phyloP scores from a whole-genome alignment of 2,329 filamentous ascomycete species.

The Didymellaceae sp. region DNA sequence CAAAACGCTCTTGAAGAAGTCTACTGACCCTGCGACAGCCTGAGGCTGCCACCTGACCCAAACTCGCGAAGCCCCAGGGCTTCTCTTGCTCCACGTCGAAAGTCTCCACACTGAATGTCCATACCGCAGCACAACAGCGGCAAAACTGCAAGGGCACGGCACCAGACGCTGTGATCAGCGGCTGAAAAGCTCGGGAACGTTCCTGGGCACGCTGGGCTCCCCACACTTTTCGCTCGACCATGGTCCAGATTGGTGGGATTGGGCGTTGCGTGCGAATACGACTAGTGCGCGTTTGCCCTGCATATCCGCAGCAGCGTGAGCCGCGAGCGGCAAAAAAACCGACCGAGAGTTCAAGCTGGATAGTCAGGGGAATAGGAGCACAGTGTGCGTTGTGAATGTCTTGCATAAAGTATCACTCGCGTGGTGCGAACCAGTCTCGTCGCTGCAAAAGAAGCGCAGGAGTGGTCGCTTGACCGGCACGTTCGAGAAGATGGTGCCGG shows the following conservation, averaged over 20 bases:
- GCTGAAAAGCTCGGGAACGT: constrained; percentile 7
- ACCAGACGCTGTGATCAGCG: constrained; percentile 4
- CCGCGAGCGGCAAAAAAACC: constrained; percentile 18
- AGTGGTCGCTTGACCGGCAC: constrained; percentile 26
- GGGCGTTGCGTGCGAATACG: constrained; percentile 13
- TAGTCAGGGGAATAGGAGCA: background rate
- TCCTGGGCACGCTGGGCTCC: constrained; percentile 12
- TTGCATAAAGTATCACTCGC: too few species aligned
- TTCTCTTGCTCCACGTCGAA: background rate
- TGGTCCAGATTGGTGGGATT: constrained; percentile 30
- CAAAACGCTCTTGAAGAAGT: background rate
- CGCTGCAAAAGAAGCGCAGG: constrained; percentile 24
- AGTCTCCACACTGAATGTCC: too few species aligned
- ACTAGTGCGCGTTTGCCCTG: constrained; percentile 33
- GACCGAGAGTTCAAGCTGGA: constrained; percentile 11
- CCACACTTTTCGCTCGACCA: constrained; percentile 9
- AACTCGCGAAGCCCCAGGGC: background rate
- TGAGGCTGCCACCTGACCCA: constrained; percentile 5
- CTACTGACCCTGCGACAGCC: background rate
- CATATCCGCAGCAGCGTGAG: constrained; percentile 26
- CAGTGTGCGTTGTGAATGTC: too few species aligned
- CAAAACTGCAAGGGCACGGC: background rate
- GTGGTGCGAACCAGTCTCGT: too few species aligned
- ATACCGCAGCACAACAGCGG: background rate
- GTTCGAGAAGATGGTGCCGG: constrained; percentile 18